These are phyloP conservation scores for Kwoniella shivajii DNA, from an alignment of 1,284 basidiomycete genomes.

Conservation along the genomic window DNA sequence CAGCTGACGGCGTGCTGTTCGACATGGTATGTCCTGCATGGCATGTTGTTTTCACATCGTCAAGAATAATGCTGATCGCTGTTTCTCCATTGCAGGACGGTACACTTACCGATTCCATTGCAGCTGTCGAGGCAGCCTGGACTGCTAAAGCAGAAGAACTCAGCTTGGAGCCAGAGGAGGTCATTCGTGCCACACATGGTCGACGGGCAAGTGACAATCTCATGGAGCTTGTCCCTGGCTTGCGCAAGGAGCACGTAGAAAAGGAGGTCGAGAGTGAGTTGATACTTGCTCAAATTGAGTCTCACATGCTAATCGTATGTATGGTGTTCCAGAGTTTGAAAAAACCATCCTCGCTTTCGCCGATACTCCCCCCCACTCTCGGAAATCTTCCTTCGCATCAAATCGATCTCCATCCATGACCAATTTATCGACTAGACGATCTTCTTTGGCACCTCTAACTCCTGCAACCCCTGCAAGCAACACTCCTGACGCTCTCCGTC, in stretches of 20 bases:
- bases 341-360: slow-evolving; percentile 71
- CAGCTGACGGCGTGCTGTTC: slow-evolving; percentile 67
- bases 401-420: slow-evolving; percentile 7
- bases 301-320: background rate
- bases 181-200: slow-evolving; percentile 74
- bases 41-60: background rate
- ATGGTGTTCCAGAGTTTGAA: slow-evolving; percentile 60
- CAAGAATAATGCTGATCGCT: background rate
- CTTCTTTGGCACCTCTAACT: slow-evolving; percentile 28
- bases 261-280: slow-evolving; percentile 60
- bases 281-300: background rate
- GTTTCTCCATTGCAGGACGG: slow-evolving; percentile 63
- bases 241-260: slow-evolving; percentile 67
- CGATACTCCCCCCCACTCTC: slow-evolving; percentile 61
- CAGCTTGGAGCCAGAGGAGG: slow-evolving; percentile 64
- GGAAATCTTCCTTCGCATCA: slow-evolving; percentile 47
- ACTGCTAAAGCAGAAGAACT: slow-evolving; percentile 70
- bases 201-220: slow-evolving; percentile 71
- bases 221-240: slow-evolving; percentile 62
- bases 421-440: slow-evolving; percentile 13
- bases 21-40: slow-evolving; percentile 71
- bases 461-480: slow-evolving; percentile 27
- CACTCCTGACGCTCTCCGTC: slow-evolving; percentile 41
- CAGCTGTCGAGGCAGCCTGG: slow-evolving; percentile 78
- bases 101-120: slow-evolving; percentile 72